phyloP scores from a whole-genome alignment of 495 filamentous ascomycete species.

The Corynascus novoguineensis region DNA sequence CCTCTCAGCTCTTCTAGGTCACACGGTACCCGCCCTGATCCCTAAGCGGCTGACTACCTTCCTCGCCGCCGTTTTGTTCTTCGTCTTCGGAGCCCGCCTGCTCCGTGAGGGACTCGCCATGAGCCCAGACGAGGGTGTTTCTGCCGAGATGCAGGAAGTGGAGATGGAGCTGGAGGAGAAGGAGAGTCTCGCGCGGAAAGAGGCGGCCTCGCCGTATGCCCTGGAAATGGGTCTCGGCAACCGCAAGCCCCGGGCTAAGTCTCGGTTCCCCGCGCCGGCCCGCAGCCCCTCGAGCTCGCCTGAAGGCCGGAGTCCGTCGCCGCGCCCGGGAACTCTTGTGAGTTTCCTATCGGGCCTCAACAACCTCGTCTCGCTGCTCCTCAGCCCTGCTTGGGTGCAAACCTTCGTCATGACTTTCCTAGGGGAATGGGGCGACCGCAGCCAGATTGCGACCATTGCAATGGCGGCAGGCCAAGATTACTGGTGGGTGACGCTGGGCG shows the following conservation, averaged over 20 bases:
- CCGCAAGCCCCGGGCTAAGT: slow-evolving; percentile 55
- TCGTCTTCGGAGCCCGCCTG: slow-evolving; percentile 82
- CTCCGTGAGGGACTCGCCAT: slow-evolving; percentile 84
- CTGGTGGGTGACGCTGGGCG: slow-evolving; percentile 95
- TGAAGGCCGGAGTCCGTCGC: slow-evolving; percentile 41
- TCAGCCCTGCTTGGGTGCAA: slow-evolving; percentile 97
- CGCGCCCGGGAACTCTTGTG: slow-evolving; percentile 32
- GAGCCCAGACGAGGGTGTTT: slow-evolving; percentile 79
- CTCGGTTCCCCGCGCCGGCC: slow-evolving; percentile 54
- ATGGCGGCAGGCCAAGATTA: slow-evolving; percentile 99
- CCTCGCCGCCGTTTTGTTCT: slow-evolving; percentile 75
- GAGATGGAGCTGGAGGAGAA: slow-evolving; percentile 94
- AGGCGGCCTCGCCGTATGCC: slow-evolving; percentile 54
- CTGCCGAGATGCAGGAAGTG: slow-evolving; percentile 95
- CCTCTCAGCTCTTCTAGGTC: slow-evolving; percentile 91
- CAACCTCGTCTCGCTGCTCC: slow-evolving; percentile 80
- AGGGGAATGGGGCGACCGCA: slow-evolving; percentile 96
- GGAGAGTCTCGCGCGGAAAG: slow-evolving; percentile 60
- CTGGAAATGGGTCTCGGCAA: slow-evolving; percentile 57
- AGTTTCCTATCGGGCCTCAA: slow-evolving; percentile 55
- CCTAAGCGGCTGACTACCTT: slow-evolving; percentile 84
- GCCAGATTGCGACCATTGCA: slow-evolving; percentile 96
- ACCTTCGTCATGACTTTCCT: slow-evolving; percentile 99
- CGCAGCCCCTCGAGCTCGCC: slow-evolving; percentile 57
- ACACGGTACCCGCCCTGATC: slow-evolving; percentile 86